Evolutionary conservation across 106 monocot genomes (phyloP), one percentile per base, ranked within the genome.

Genomic region (Apostasia ramifera): DNA sequence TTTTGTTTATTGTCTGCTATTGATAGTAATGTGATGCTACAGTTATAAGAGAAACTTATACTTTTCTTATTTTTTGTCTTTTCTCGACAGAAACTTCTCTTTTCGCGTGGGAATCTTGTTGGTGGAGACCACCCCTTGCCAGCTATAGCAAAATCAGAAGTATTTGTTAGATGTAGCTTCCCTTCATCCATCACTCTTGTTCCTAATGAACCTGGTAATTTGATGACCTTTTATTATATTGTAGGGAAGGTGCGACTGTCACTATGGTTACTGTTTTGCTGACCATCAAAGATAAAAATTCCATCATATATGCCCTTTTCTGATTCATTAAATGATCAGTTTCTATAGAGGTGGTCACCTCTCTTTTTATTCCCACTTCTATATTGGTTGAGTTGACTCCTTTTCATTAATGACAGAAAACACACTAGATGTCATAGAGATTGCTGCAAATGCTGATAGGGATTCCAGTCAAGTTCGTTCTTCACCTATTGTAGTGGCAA

Each of bases 21-120:
- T 39, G 26, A 26, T 26, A 70, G 9, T 42, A 53, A 45, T 61
- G 42, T 14, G 38, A 44, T 13, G 44, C 41, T 45, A 7, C 14
- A 54, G 53, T 47, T 73, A 42, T 37, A 8, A 61, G 1, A 15
- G 57, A 6, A 8, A 40, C 2, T 45, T 50, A 2, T 68, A 15
- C 26, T 51, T 26, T 15, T 61, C 54, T 59, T 1, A 48, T 6
- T 7, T 43, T 74, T 46, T 77, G 40, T 8, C 43, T 66, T 76
- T 64, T 56, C 46, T 71, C 10, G 39, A 43, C 81, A 98, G 98
- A 85, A 85, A 82, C 73, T 92, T 60, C 55, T 83, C 3, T 98
- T 98, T 83, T 90, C 92, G 57, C 92, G 90, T 66, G 98, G 92
- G 83, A 98, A 98, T 77, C 67, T 93, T 43, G 74, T 72, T 74